Evolutionary conservation across 345 rosid genomes (phyloP), one percentile per base, ranked within the genome.

Genomic region (Rhizophora apiculata): DNA sequence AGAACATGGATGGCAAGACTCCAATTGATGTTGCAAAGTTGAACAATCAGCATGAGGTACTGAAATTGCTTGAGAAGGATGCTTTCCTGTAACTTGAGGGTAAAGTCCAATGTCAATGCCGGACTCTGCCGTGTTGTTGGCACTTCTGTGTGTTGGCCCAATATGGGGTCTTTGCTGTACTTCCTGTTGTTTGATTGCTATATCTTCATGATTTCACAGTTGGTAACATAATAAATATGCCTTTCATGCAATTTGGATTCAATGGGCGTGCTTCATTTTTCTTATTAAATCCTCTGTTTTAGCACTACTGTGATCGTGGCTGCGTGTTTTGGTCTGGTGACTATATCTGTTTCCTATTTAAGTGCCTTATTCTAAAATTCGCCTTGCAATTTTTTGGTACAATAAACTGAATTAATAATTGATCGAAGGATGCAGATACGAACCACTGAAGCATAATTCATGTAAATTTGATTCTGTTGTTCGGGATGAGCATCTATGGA

Each of bases 1-100:
- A 88, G 80, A 95, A 95, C 90, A 77, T 87, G 83, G 99, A 95
- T 53, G 97, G 96, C 51, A 95, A 95, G 90, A 95, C 96, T 43
- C 96, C 99, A 29, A 87, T 90, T 5, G 99, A 95, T 32, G 99
- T 95, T 8, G 99, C 98, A 16, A 95, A 90, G 84, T 86, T 95
- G 74, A 95, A 92, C 83, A 92, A 77, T 81, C 99, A 95, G 82
- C 82, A 88, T 0, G 97, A 95, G 6, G 98, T 92, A 62, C 86
- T 95, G 63, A 90, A 92, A 86, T 82, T 95, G 67, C 89, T 95
- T 6, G 96, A 95, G 89, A 92, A 92, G 84, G 96, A 92, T 66
- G 99, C 93, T 10, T 92, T 95, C 86, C 92, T 92, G 80, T 95
- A 81, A 51, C 20, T 75, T 59, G 54, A 54, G 22, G 27, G 53